Evolutionary conservation across 2,329 filamentous ascomycete genomes (phyloP).

Genomic region (Trichoderma polysporum): DNA sequence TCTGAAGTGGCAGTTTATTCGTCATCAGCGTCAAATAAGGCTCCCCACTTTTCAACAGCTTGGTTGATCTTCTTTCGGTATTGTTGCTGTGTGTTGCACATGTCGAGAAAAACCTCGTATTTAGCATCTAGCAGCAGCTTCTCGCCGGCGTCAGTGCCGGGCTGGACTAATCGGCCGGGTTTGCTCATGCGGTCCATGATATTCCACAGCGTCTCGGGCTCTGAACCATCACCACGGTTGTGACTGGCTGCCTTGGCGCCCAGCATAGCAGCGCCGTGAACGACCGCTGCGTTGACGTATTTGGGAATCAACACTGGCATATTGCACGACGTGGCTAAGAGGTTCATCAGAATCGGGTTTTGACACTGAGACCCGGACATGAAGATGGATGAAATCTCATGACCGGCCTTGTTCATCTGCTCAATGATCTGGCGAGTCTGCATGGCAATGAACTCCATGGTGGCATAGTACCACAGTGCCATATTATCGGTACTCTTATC

Average conservation of each 20-base stretch:
- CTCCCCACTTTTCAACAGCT: conserved; percentile 43
- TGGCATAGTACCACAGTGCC: conserved; percentile 89
- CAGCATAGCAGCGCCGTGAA: conserved; percentile 97
- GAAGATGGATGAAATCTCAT: conserved; percentile 89
- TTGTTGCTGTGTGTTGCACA: conserved; percentile 79
- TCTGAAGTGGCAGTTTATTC: neutral
- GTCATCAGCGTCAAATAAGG: conserved; percentile 31
- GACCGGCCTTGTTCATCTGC: conserved; percentile 87
- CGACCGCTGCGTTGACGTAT: conserved; percentile 93
- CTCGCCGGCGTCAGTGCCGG: conserved; percentile 68
- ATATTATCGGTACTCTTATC: conserved; percentile 87
- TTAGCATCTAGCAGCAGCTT: conserved; percentile 81
- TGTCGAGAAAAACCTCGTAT: conserved; percentile 93
- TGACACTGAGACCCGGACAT: conserved; percentile 99
- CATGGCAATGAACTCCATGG: conserved; percentile 97
- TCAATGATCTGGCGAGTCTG: conserved; percentile 96
- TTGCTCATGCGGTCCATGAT: conserved; percentile 99
- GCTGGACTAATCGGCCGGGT: conserved; percentile 79
- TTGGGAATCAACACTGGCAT: conserved; percentile 92
- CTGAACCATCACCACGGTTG: conserved; percentile 61
- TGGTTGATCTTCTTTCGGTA: conserved; percentile 80
- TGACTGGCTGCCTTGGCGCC: conserved; percentile 94
- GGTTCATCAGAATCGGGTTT: conserved; percentile 85
- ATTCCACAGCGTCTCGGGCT: conserved; percentile 84
- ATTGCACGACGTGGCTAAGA: conserved; percentile 85